Evolutionary conservation across 2,329 filamentous ascomycete species (phyloP).

Genomic region (Ascochyta rabiei): DNA sequence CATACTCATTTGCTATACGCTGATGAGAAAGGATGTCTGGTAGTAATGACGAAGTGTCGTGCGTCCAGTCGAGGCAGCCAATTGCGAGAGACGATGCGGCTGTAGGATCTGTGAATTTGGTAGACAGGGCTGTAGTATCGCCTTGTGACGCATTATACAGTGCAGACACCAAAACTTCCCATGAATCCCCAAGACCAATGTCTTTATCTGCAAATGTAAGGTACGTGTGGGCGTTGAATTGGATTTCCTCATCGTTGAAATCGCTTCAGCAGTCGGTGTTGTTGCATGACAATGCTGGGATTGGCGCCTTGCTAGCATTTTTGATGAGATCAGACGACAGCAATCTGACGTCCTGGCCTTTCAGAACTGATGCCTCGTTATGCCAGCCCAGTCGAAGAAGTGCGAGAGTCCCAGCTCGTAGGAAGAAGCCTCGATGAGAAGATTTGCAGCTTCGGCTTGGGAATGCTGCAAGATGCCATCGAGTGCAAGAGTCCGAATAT

Average conservation of each 20-base stretch:
- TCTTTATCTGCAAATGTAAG: background rate
- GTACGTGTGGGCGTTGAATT: conserved; percentile 24
- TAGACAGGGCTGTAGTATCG: conserved; percentile 48
- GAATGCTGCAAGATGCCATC: conserved; percentile 55
- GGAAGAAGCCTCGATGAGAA: conserved; percentile 45
- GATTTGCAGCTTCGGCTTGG: conserved; percentile 42
- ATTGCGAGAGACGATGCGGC: conserved; percentile 44
- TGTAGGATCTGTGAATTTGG: conserved; percentile 2
- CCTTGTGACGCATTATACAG: conserved; percentile 42
- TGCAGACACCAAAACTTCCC: background rate
- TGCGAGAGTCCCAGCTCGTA: conserved; percentile 47
- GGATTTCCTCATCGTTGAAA: conserved; percentile 42
- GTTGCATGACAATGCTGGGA: conserved; percentile 47
- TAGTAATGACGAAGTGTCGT: conserved; percentile 20
- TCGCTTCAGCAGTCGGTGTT: conserved; percentile 19
- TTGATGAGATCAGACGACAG: conserved; percentile 35
- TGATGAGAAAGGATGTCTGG: conserved; percentile 35
- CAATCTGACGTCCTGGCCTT: conserved; percentile 31
- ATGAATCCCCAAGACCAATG: background rate
- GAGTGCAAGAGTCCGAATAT: conserved; percentile 51
- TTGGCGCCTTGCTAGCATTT: conserved; percentile 40
- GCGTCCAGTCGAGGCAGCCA: conserved; percentile 50
- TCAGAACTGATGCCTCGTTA: conserved; percentile 37
- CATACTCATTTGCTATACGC: conserved; percentile 36
- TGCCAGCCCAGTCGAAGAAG: conserved; percentile 50